Conservation (phyloP, 108 stramenopile genomes). For the Fistulifera pelliculosa region DNA sequence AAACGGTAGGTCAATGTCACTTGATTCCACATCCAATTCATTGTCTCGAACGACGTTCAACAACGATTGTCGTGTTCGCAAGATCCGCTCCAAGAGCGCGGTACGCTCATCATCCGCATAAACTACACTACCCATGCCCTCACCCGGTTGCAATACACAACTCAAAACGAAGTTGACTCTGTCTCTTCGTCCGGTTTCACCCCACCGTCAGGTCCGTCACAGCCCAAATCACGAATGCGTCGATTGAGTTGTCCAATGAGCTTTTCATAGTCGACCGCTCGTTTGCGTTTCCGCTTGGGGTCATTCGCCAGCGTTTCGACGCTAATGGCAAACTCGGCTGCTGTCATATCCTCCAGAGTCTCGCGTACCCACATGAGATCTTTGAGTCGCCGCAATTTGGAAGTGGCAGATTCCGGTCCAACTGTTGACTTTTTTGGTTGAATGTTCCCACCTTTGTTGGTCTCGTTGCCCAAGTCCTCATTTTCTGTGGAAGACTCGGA, state of each 20-base stretch:
- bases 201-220: conserved; percentile 10
- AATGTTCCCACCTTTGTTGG: too few relatives aligned
- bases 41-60: conserved; percentile 17
- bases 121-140: conserved; percentile 61
- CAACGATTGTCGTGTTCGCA: conserved; percentile 19
- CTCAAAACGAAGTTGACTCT: conserved; percentile 1
- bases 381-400: conserved; percentile 63
- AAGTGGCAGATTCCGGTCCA: too few relatives aligned
- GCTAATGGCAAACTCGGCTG: conserved; percentile 76
- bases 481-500: too few relatives aligned
- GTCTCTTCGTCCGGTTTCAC: neutral
- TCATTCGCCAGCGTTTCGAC: conserved; percentile 31
- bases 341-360: conserved; percentile 74
- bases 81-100: conserved; percentile 38
- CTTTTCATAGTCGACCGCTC: conserved; percentile 83
- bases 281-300: conserved; percentile 23
- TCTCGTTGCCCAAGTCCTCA: too few relatives aligned
- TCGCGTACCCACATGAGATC: conserved; percentile 87
- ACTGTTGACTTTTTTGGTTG: too few relatives aligned
- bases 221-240: conserved; percentile 66
- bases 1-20: conserved; percentile 9
- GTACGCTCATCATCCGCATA: conserved; percentile 56
- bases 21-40: conserved; percentile 7
- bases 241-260: conserved; percentile 56
- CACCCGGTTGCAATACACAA: neutral